Base-by-base conservation (phyloP, 345 rosid genomes). In the Salix viminalis region DNA sequence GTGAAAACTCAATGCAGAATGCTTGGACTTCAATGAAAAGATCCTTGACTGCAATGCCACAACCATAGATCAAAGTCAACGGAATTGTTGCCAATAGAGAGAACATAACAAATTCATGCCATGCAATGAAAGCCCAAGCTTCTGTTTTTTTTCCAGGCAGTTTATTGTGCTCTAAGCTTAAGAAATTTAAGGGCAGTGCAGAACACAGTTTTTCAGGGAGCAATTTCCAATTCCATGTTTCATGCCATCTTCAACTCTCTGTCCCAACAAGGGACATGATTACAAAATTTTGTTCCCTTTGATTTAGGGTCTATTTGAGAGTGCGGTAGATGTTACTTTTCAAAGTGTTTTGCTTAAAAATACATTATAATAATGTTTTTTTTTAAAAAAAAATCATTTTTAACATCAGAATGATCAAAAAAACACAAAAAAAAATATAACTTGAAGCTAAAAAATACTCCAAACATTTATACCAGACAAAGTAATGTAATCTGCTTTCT, bases 1-100 rank as follows among this genome's bases (percentile, higher is more conserved):
- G 83, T 0, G 98, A 93, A 79, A 96, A 96, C 86, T 96, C 97
- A 4, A 96, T 92, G 89, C 97, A 96, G 87, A 96, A 93, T 26
- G 97, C 98, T 86, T 91, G 97, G 70, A 93, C 99, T 91, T 96
- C 98, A 37, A 93, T 91, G 86, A 96, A 90, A 48, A 92, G 93
- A 82, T 91, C 98, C 89, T 91, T 93, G 23, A 92, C 98, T 96
- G 92, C 84, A 85, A 77, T 30, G n/a, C 77, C n/a, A 65, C 50
- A 79, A 72, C 46, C 24, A 62, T 39, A 18, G 48, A 4, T 68
- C 62, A 79, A 60, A 66, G 52, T 30, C 60, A 42, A 19, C 30
- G 21, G 54, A 32, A 5, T 52, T 42, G 62, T 56, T 56, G 23
- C 62, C 26, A 3, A 56, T n/a, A 8, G 6, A 34, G 24, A n/a